Evolutionary conservation across 169 alveolate species (phyloP).

Genomic region (Cryptosporidium ryanae): DNA sequence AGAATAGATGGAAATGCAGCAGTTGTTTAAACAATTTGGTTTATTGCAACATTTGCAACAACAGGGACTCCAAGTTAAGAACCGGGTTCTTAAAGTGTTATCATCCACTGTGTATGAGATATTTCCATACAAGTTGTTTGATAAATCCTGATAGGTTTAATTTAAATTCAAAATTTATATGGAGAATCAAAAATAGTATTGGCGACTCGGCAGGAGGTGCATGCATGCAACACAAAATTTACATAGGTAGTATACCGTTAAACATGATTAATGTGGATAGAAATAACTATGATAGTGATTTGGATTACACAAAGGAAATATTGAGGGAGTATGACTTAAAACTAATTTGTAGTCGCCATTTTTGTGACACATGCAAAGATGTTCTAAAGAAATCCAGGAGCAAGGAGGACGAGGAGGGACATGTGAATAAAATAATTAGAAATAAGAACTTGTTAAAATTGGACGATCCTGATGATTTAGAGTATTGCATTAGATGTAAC

Average conservation of each 20-base stretch:
- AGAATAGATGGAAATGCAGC: conserved; percentile 41
- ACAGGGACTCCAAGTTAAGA: not conserved
- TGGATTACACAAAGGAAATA: not conserved
- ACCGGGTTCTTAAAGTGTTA: conserved; percentile 54
- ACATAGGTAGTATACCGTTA: conserved; percentile 38
- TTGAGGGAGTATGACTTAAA: conserved; percentile 12
- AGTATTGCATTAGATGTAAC: conserved; percentile 44
- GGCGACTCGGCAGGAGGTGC: not conserved
- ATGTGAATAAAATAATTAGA: too few relatives aligned
- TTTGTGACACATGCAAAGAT: conserved; percentile 30
- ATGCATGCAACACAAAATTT: not conserved
- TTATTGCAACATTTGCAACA: conserved; percentile 34
- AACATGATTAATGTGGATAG: conserved; percentile 18
- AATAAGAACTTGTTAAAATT: not conserved
- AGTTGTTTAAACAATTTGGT: conserved; percentile 25
- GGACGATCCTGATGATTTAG: conserved; percentile 37
- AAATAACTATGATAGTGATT: not conserved
- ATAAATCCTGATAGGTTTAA: conserved; percentile 1
- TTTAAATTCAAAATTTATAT: conserved; percentile 25
- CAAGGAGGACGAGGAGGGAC: not conserved
- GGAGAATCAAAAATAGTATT: conserved; percentile 13
- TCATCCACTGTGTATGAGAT: conserved; percentile 76
- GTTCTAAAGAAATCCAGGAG: not conserved
- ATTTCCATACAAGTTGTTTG: conserved; percentile 75
- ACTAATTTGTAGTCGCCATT: conserved; percentile 52